Evolutionary conservation across 345 rosid species (phyloP).

Genomic region (Lepidium sativum): DNA sequence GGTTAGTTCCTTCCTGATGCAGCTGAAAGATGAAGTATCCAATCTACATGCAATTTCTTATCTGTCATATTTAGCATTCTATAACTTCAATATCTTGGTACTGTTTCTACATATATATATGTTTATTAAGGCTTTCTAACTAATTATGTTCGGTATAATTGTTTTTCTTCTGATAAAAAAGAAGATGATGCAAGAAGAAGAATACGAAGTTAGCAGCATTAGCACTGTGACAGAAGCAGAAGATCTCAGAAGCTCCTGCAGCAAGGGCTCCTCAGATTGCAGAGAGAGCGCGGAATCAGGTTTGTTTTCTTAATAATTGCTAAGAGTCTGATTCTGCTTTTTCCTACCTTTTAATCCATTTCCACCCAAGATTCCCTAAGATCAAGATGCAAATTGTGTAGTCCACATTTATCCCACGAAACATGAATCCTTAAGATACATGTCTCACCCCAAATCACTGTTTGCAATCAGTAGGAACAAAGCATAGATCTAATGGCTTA

Average conservation of each 20-base stretch:
- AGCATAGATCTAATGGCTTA: neutral
- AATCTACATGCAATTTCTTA: neutral
- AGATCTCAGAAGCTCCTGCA: slow-evolving; percentile 33
- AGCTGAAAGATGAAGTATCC: slow-evolving; percentile 2
- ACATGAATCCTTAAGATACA: neutral
- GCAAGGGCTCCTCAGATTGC: slow-evolving; percentile 33
- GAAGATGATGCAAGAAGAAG: slow-evolving; percentile 27
- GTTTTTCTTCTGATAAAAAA: neutral
- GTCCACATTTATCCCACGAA: neutral
- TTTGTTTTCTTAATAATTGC: neutral
- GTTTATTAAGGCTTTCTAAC: neutral
- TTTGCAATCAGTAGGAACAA: neutral
- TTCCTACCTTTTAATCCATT: too few relatives aligned
- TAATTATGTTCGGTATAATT: neutral
- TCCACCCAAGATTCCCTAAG: too few relatives aligned
- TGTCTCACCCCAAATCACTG: neutral
- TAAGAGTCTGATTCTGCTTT: too few relatives aligned
- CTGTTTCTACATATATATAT: neutral
- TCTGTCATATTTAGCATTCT: neutral
- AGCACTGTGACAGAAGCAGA: slow-evolving; percentile 32
- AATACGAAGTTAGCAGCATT: slow-evolving; percentile 35
- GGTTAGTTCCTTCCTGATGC: slow-evolving; percentile 36
- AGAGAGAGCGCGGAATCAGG: slow-evolving; percentile 17
- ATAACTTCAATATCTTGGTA: neutral
- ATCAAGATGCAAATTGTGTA: neutral